Base-by-base conservation (phyloP, 495 filamentous ascomycete species). In the Aspergillus diversus region DNA sequence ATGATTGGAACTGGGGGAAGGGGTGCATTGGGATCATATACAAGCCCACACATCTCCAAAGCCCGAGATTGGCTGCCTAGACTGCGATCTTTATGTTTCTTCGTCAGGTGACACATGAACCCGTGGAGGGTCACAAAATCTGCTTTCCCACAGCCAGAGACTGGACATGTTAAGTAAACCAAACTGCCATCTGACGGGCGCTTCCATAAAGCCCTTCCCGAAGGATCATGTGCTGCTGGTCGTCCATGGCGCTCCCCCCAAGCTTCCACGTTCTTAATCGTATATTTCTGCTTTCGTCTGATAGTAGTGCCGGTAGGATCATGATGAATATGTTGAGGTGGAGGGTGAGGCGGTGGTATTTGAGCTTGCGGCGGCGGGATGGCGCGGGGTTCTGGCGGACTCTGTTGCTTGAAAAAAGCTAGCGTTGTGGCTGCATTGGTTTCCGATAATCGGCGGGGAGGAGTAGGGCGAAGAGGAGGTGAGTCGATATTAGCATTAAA, bases 71-170 rank as follows among this genome's bases (percentile, higher is more conserved):
- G 79, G 65, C 77, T 81, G 13, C 79, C 79, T 57, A 81, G 47
- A 5, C 74, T 79, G 57, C 79, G 77, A 66, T 81, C 79, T 54
- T 81, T 81, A 66, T 81, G 79, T 60, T 81, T 81, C 66, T 81
- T 81, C 5, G 79, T 81, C 57, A 81, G 66, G 53, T 81, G 79
- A 69, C 79, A 81, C 79, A 81, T 81, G 68, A 80, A 81, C 43
- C 77, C 79, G 57, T 80, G 77, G 15, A 81, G 73, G 1, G 77
- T 80, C 55, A 80, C 77, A 55, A 81, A 83, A 63, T 80, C 76
- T 0, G 77, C 72, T 69, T 80, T 81, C 5, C 73, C 75, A 60
- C 80, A 83, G 33, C 76, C 77, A 4, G 72, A 63, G 5, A 80
- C 73, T 0, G 77, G 78, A 35, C 80, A 83, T 17, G 75, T 78